Base-by-base conservation (phyloP, 1,284 basidiomycete species). In the Ceratorhiza oryzae-sativae region DNA sequence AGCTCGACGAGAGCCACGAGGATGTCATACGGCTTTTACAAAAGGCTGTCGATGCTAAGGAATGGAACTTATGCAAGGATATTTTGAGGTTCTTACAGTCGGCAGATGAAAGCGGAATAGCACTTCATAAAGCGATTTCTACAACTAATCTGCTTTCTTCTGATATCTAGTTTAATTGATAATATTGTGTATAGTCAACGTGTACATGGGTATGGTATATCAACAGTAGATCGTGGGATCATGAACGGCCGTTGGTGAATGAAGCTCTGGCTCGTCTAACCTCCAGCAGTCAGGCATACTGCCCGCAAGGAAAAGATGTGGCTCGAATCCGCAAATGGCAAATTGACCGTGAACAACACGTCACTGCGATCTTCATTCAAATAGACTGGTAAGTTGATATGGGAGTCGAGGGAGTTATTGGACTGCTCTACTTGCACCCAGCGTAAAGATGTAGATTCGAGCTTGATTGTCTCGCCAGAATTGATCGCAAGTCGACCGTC, bases 71-170 rank as follows among this genome's bases (percentile, higher is more conserved):
- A 1, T 95, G 91, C 80, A 88, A 91, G 73, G 95, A 98, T 78
- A 83, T 98, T 13, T 81, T 97, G 23, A 87, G 96, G n/a, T 98
- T 98, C 82, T 81, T 97, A 60, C 92, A 91, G 77, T 95, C 92
- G 1, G 91, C 96, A 55, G 95, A 97, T 79, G 93, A 95, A 51
- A 88, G 87, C 0, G 97, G 95, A 5, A 78, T 80, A 10, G 90
- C 91, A 12, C 70, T 71, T 23, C 58, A 48, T 25, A 59, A 41
- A 34, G 70, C 70, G 13, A 32, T 71, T 42, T 30, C 70, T 9
- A 51, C 49, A 59, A 60, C 70, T 15, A 48, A 48, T 10, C 20
- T 71, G 30, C 36, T 71, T 2, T 53, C 70, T 20, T 42, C 61
- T 36, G 48, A 48, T n/a, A 20, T 39, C 6, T 15, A 49, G 30